Evolutionary conservation across 805 yeast species (phyloP).

Genomic region (Wickerhamiella cacticola): DNA sequence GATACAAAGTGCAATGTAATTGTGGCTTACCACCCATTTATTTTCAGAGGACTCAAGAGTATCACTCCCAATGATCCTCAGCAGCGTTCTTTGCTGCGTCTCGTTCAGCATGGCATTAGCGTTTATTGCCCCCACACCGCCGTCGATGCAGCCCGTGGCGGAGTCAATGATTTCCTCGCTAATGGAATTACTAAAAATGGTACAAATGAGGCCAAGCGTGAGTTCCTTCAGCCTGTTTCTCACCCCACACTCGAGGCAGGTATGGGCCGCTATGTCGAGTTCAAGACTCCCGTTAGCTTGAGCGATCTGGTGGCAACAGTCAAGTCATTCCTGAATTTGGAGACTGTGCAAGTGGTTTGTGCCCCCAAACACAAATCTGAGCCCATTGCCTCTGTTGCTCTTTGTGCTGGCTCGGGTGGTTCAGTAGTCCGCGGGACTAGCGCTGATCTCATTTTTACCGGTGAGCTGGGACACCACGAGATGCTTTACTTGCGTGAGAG

Average conservation of each 20-base stretch:
- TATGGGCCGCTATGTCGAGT: constrained; percentile 60
- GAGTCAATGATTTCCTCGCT: constrained; percentile 88
- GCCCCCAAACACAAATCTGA: constrained; percentile 21
- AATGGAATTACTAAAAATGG: constrained; percentile 39
- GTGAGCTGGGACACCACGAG: constrained; percentile 93
- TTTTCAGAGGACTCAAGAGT: constrained; percentile 74
- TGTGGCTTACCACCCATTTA: constrained; percentile 89
- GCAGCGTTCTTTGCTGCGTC: constrained; percentile 58
- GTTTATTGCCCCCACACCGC: constrained; percentile 97
- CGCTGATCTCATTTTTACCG: constrained; percentile 73
- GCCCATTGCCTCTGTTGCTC: constrained; percentile 48
- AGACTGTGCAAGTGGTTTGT: constrained; percentile 45
- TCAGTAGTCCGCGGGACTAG: constrained; percentile 45
- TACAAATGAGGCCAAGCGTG: constrained; percentile 19
- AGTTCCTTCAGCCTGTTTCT: constrained; percentile 37
- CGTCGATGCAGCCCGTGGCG: constrained; percentile 82
- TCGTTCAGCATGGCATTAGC: constrained; percentile 66
- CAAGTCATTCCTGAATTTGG: constrained; percentile 42
- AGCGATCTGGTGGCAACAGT: constrained; percentile 37
- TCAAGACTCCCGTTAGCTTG: constrained; percentile 36
- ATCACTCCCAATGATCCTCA: constrained; percentile 65
- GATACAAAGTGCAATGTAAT: constrained; percentile 41
- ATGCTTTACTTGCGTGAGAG: constrained; percentile 56
- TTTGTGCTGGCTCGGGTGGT: constrained; percentile 95
- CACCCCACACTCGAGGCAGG: constrained; percentile 44